Base-by-base conservation (phyloP, 805 yeast genomes). In the Brettanomyces bruxellensis region DNA sequence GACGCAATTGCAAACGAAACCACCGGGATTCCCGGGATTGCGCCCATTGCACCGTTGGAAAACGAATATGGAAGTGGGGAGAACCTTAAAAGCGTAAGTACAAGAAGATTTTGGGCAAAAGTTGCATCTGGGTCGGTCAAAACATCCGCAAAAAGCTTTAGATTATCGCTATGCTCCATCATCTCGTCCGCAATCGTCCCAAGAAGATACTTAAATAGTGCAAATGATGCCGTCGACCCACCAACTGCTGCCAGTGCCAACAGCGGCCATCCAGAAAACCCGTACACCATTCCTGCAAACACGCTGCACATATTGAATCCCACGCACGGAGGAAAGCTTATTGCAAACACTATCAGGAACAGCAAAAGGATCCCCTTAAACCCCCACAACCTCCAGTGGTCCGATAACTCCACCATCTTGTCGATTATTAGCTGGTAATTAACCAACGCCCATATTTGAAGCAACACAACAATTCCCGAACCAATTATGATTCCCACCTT, bases 61-160 rank as follows among this genome's bases (percentile, higher is more conserved):
- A 91, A 68, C 3, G 96, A 88, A 60, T 89, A 93, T 0, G 98
- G 98, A 56, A 91, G 74, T 0, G 99, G 99, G 55, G 96, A 88
- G 47, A 91, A 63, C 46, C 97, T 71, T 28, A 91, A 73, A 58
- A 91, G 69, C 45, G 84, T 76, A 45, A 91, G 64, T 24, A 93
- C 64, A 51, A 80, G 61, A 47, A 89, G 73, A 48, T 80, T 76
- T 53, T 83, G 82, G 46, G 78, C 76, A 40, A 54, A 60, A 5
- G 59, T 44, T 2, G 57, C 57, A 2, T 55, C 54, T 24, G 53
- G 49, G 48, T 87, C 95, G 53, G 75, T 79, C 49, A 91, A 62
- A 4, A 87, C 84, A 46, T 81, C 79, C 0, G 86, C 74, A 51
- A 93, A 75, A 0, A 95, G 87, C 52, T 81, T 75, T 52, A 93